These are phyloP conservation scores for Camellia sinensis DNA, from an alignment of 148 eudicot genomes.

Conservation along the genomic window DNA sequence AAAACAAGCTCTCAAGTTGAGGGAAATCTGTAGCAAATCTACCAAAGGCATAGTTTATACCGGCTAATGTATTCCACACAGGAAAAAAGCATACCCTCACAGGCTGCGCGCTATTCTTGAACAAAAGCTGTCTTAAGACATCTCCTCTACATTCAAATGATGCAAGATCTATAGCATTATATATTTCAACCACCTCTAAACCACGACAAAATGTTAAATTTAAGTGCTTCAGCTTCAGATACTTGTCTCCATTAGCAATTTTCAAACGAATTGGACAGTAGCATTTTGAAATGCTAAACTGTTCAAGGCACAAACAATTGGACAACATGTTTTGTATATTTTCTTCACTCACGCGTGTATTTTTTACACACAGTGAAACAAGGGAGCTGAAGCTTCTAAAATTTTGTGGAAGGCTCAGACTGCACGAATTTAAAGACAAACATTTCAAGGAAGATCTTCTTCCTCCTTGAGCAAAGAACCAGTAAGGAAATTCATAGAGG, in stretches of 20 bases:
- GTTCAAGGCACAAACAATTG: background rate
- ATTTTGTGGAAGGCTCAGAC: background rate
- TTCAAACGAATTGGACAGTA: background rate
- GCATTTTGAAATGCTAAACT: background rate
- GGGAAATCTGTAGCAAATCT: background rate
- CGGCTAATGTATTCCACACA: background rate
- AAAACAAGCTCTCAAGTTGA: background rate
- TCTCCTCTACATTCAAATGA: background rate
- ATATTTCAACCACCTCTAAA: background rate
- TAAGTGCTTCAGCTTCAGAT: background rate
- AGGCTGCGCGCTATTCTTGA: background rate
- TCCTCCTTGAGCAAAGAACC: background rate
- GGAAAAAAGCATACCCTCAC: background rate
- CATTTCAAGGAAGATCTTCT: background rate
- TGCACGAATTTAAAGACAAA: background rate
- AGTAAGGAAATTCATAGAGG: background rate
- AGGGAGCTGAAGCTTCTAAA: background rate
- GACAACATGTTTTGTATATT: background rate
- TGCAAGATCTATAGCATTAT: background rate
- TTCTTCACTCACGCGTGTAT: background rate
- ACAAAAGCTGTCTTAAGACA: background rate
- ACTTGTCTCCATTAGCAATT: background rate
- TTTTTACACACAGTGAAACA: background rate
- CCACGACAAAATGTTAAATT: background rate
- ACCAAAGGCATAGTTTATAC: background rate